phyloP scores from a whole-genome alignment of 2,329 filamentous ascomycete species.

The Cladosporium sp. region DNA sequence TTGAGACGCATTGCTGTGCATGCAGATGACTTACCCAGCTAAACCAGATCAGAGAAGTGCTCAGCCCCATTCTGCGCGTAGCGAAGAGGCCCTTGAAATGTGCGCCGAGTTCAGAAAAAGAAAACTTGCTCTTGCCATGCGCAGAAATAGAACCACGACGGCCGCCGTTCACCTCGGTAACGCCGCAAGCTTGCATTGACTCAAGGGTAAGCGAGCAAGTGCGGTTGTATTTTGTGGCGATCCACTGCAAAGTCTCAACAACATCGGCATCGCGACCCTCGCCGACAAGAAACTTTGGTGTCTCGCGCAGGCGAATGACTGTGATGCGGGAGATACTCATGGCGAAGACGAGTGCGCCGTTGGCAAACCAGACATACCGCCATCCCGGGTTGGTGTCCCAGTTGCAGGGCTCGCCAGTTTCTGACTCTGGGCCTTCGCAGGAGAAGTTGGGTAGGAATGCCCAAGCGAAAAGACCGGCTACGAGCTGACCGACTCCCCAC shows the following conservation, averaged over 20 bases:
- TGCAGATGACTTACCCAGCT: slow-evolving; percentile 50
- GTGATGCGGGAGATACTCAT: slow-evolving; percentile 51
- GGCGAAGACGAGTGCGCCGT: slow-evolving; percentile 50
- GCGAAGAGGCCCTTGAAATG: slow-evolving; percentile 63
- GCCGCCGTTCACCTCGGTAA: slow-evolving; percentile 13
- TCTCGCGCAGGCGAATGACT: slow-evolving; percentile 51
- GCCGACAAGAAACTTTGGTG: slow-evolving; percentile 53
- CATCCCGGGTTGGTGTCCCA: slow-evolving; percentile 52
- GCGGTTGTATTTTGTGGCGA: slow-evolving; percentile 50
- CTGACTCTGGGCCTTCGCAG: slow-evolving; percentile 32
- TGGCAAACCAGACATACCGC: slow-evolving; percentile 54
- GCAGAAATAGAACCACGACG: slow-evolving; percentile 22
- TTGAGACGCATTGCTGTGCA: background rate
- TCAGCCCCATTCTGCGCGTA: slow-evolving; percentile 55
- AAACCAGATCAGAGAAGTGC: slow-evolving; percentile 61
- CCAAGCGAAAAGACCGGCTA: slow-evolving; percentile 53
- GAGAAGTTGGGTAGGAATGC: slow-evolving; percentile 48
- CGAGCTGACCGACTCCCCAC: slow-evolving; percentile 50
- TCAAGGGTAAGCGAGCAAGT: slow-evolving; percentile 50
- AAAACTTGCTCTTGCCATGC: slow-evolving; percentile 32
- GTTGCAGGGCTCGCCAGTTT: slow-evolving; percentile 42
- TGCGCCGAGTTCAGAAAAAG: slow-evolving; percentile 36
- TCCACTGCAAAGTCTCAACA: slow-evolving; percentile 44
- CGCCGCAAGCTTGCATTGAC: slow-evolving; percentile 44
- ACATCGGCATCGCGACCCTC: slow-evolving; percentile 51